These are phyloP conservation scores for Lactarius hatsudake DNA, from an alignment of 768 basidiomycete species.

Conservation along the genomic window DNA sequence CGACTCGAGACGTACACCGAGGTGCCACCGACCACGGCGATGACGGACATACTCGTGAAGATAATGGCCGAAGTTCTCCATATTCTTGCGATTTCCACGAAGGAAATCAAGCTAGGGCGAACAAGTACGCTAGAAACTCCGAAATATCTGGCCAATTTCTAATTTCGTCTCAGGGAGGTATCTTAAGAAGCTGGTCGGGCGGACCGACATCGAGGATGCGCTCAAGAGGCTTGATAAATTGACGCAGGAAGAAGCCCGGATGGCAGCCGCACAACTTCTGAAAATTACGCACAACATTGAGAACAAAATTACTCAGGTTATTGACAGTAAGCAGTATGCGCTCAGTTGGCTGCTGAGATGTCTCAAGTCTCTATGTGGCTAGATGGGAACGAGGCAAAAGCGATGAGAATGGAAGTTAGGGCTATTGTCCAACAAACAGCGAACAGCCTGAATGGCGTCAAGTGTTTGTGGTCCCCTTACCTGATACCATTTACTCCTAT, in stretches of 20 bases:
- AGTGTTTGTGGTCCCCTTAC: too few relatives aligned
- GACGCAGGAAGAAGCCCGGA: neutral
- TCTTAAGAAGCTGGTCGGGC: neutral
- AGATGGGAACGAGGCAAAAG: too few relatives aligned
- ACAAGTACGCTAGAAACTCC: neutral
- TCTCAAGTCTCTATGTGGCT: too few relatives aligned
- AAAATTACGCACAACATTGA: neutral
- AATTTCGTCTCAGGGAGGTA: neutral
- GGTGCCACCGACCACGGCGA: neutral
- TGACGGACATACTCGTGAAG: constrained; percentile 1
- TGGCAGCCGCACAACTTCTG: neutral
- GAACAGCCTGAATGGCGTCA: too few relatives aligned
- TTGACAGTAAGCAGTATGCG: too few relatives aligned
- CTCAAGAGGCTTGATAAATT: neutral
- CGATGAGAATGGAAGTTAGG: too few relatives aligned
- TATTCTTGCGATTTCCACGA: constrained; percentile 2
- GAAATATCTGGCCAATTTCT: too few relatives aligned
- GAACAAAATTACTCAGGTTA: too few relatives aligned
- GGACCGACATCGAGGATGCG: neutral
- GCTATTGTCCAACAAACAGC: neutral
- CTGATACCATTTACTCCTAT: too few relatives aligned
- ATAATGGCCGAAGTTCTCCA: constrained; percentile 3
- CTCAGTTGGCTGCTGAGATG: too few relatives aligned
- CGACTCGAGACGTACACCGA: neutral
- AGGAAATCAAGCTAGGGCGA: neutral